These are phyloP conservation scores for Colletotrichum agaves DNA, from an alignment of 2,329 filamentous ascomycete genomes.

Conservation along the genomic window DNA sequence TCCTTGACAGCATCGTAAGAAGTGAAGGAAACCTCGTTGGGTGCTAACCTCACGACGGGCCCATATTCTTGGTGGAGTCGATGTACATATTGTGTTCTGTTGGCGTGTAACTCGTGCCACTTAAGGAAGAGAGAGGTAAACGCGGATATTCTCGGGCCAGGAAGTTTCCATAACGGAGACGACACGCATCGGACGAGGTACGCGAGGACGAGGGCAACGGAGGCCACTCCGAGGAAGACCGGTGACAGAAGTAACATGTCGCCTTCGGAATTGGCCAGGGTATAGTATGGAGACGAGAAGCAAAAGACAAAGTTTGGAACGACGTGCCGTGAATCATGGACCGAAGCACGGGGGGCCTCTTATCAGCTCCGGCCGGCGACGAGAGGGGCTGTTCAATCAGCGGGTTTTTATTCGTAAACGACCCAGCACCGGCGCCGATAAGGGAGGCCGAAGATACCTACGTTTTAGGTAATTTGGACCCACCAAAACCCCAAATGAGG, in stretches of 20 bases:
- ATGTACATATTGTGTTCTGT: conserved; percentile 66
- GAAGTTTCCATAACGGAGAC: conserved; percentile 55
- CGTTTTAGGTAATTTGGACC: conserved; percentile 17
- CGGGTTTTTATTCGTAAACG: conserved; percentile 23
- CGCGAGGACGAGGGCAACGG: conserved; percentile 20
- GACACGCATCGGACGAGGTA: conserved; percentile 41
- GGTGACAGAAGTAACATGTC: conserved; percentile 40
- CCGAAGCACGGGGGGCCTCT: conserved; percentile 16
- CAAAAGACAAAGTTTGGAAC: neutral
- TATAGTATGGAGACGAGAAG: neutral
- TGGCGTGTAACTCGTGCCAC: conserved; percentile 65
- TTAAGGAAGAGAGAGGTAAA: conserved; percentile 64
- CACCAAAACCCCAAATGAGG: conserved; percentile 4
- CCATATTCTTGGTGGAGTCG: conserved; percentile 65
- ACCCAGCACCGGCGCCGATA: conserved; percentile 25
- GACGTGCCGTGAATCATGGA: neutral
- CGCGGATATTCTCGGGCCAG: conserved; percentile 59
- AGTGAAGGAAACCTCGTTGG: conserved; percentile 69
- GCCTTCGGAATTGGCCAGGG: neutral
- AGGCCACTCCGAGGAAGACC: conserved; percentile 26
- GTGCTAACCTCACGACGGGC: conserved; percentile 66
- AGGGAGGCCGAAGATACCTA: neutral
- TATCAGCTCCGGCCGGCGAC: conserved; percentile 28
- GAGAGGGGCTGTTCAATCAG: conserved; percentile 29
- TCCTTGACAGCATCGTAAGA: conserved; percentile 67